Percentiles rank a stretch among this genome's conserved stretches.
Evolutionary conservation across 2,329 filamentous ascomycete species (phyloP).

Genomic region (Sclerotinia subarctica): DNA sequence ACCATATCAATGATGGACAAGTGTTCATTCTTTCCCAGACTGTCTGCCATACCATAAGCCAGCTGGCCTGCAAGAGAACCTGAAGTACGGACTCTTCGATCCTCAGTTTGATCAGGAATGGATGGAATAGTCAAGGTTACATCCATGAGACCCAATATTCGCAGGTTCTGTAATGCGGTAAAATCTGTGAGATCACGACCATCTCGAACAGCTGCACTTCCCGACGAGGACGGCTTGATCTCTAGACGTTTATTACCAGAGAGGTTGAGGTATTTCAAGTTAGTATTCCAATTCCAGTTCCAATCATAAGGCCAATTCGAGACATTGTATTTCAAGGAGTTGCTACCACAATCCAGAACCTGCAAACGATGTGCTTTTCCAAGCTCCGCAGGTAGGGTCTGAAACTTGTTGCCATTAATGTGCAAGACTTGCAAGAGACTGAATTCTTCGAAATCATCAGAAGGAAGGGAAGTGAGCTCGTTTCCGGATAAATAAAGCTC

Average conservation of each 20-base stretch:
- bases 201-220: constrained; percentile 65
- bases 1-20: constrained; percentile 94
- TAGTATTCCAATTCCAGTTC: constrained; percentile 99
- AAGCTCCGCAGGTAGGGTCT: constrained; percentile 90
- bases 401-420: constrained; percentile 97
- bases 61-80: constrained; percentile 88
- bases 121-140: constrained; percentile 91
- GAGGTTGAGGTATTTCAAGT: constrained; percentile 90
- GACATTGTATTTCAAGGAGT: constrained; percentile 95
- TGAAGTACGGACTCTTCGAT: constrained; percentile 92
- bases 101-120: constrained; percentile 92
- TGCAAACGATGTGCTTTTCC: constrained; percentile 90
- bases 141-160: constrained; percentile 93
- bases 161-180: constrained; percentile 74
- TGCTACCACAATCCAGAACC: constrained; percentile 91
- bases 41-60: constrained; percentile 97
- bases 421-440: constrained; percentile 85
- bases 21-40: constrained; percentile 87
- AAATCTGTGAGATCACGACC: constrained; percentile 82
- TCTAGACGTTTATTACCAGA: constrained; percentile 96
- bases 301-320: constrained; percentile 99
- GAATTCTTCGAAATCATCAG: constrained; percentile 89
- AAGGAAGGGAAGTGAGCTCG: constrained; percentile 83
- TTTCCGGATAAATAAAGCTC: constrained; percentile 96
- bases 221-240: constrained; percentile 74